A percentile compares a stretch with the other conserved stretches of the same genome.
phyloP scores from a whole-genome alignment of 169 alveolate species.

The Plasmodium gonderi region DNA sequence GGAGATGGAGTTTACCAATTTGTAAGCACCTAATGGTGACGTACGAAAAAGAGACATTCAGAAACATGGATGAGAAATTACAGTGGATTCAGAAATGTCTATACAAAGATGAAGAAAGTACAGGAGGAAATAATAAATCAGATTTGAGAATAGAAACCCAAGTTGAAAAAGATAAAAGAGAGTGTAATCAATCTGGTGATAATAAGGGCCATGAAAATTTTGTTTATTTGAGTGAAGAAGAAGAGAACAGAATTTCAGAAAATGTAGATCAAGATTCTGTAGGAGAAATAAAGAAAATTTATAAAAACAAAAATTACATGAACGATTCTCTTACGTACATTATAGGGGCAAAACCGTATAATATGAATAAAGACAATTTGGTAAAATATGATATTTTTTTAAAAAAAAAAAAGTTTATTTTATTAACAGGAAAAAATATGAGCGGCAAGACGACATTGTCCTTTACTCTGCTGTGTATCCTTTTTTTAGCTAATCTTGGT shows the following conservation, averaged over 20 bases:
- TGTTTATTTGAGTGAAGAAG: constrained; percentile 16
- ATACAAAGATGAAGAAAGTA: neutral
- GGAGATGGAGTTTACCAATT: constrained; percentile 45
- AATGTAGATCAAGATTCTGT: constrained; percentile 34
- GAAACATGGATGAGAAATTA: constrained; percentile 19
- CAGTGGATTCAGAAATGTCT: constrained; percentile 10
- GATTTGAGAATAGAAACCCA: too few species aligned
- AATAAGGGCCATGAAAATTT: neutral
- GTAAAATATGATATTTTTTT: constrained; percentile 65
- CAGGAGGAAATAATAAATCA: neutral
- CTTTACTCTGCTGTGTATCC: constrained; percentile 56
- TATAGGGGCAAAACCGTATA: constrained; percentile 64
- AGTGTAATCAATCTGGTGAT: neutral
- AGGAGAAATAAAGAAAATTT: constrained; percentile 66
- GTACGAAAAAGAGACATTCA: constrained; percentile 12
- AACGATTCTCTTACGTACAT: constrained; percentile 63
- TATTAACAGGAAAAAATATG: constrained; percentile 73
- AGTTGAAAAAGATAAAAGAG: neutral
- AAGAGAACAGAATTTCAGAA: constrained; percentile 17
- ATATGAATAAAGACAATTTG: constrained; percentile 55
- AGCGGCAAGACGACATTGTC: constrained; percentile 74
- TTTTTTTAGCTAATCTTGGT: constrained; percentile 71
- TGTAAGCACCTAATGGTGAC: constrained; percentile 59
- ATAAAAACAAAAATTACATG: constrained; percentile 49
- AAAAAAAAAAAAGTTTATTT: constrained; percentile 64